phyloP scores from a whole-genome alignment of 129 eudicot genomes.

The Pittosporum tobira region DNA sequence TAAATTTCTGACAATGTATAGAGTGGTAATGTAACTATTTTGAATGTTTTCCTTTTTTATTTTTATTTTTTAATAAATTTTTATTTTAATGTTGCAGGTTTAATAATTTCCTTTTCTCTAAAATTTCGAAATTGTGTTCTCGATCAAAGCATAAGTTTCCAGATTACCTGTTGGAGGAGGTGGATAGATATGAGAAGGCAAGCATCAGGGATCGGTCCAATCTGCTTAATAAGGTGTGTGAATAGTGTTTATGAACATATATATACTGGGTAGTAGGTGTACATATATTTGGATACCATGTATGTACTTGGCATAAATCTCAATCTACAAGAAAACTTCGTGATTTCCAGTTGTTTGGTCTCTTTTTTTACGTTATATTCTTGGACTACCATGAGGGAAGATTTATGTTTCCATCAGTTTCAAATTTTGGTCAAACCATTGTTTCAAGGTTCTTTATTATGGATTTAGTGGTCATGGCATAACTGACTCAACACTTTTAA shows the following conservation, averaged over 20 bases:
- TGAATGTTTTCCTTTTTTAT: no score
- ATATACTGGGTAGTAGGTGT: background rate
- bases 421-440: no score
- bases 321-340: no score
- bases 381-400: no score
- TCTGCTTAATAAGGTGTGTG: conserved; percentile 36
- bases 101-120: conserved; percentile 37
- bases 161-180: conserved; percentile 38
- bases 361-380: no score
- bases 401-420: no score
- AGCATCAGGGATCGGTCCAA: conserved; percentile 25
- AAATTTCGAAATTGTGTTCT: conserved; percentile 38
- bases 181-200: conserved; percentile 40
- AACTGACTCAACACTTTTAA: no score
- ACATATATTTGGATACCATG: background rate
- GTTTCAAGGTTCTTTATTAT: no score
- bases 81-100: conserved; percentile 48
- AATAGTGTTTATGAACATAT: background rate
- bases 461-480: no score
- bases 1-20: conserved; percentile 2
- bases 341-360: no score
- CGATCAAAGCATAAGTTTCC: conserved; percentile 51
- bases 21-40: conserved; percentile 2
- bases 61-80: no score
- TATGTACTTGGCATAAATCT: no score